Evolutionary conservation across 78 protist genomes (phyloP), one percentile per base, ranked within the genome.

Genomic region (Creolimax fragrantissima): DNA sequence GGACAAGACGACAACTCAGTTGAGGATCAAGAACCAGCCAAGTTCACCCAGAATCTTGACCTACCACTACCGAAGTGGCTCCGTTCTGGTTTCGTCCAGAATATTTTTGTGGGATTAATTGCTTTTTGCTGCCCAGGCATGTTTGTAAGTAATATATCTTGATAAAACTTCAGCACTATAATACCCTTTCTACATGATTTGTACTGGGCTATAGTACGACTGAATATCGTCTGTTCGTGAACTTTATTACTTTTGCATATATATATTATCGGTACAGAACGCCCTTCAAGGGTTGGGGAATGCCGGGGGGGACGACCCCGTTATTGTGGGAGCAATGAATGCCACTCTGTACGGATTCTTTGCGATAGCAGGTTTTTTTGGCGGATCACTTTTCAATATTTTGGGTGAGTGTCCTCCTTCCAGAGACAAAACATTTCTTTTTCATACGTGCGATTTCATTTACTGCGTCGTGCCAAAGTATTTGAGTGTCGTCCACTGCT

Each of bases 371-470:
- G 90, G 90, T 5, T 43, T 35, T 0, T 88, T 88, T 32, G 85
- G 90, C 66, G 90, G 90, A 32, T 35, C 44, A 35, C 90, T 88
- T 5, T 88, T 88, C 67, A 88, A 88, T 32, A 36, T 88, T 6
- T 11, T 6, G 37, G 90, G 86, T 24, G 7, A 5, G 42, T 11
- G 37, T 5, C 39, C 24, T 58, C 24, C 1, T 58, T 58, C n/a
- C n/a, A n/a, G n/a, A n/a, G n/a, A n/a, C n/a, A n/a, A n/a, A n/a
- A n/a, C n/a, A n/a, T n/a, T n/a, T n/a, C n/a, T n/a, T n/a, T n/a
- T n/a, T n/a, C n/a, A n/a, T n/a, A n/a, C n/a, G n/a, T n/a, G n/a
- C n/a, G n/a, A n/a, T n/a, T n/a, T n/a, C n/a, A n/a, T n/a, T n/a
- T n/a, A n/a, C n/a, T n/a, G n/a, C n/a, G n/a, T n/a, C n/a, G n/a